Base-by-base conservation (phyloP, 108 stramenopile genomes). In the Cyclotella choctawhatcheeana region DNA sequence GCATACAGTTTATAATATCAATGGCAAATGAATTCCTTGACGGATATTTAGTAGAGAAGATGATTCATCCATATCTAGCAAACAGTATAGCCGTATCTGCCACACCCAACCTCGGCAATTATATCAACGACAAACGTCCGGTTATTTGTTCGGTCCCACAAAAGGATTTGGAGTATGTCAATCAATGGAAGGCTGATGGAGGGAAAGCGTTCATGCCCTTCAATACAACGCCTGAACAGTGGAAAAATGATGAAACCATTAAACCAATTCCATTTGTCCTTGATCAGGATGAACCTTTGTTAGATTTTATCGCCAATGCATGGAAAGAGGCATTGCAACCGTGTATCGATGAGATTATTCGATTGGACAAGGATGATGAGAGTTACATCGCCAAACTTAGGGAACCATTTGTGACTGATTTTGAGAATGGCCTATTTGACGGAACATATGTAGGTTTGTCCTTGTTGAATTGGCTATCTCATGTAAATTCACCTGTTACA, bases 271-370 rank as follows among this genome's bases (percentile, higher is more conserved):
- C 34, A 24, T 64, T 44, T 44, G 40, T 56, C 56, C 52, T 43
- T 20, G 24, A 10, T 6, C 37, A 53, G 20, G 62, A 73, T 21
- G 71, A 64, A 21, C 40, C 33, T 6, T 35, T 64, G 32, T 13
- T 73, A 7, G 35, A 64, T 2, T 73, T 63, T 44, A 33, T 58
- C 55, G 56, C 43, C 18, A 14, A 33, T 40, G 24, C 63, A 44
- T 73, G 34, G 53, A 43, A 44, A 32, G 33, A 73, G 43, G 71
- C 71, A 18, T 47, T 73, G 51, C 48, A 73, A 24, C 71, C 71
- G 14, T 73, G 71, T 44, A 64, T 73, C 32, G 50, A 64, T 24
- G 64, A 74, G 51, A 74, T 74, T 27, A 56, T 74, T 45, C 63
- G 30, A 30, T 43, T 74, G 51, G 73, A 74, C 35, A 64, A 55